Percentiles rank a stretch among this genome's conserved stretches.
These are phyloP conservation scores for Piper longum DNA, from an alignment of 164 flowering plant species.

Conservation along the genomic window DNA sequence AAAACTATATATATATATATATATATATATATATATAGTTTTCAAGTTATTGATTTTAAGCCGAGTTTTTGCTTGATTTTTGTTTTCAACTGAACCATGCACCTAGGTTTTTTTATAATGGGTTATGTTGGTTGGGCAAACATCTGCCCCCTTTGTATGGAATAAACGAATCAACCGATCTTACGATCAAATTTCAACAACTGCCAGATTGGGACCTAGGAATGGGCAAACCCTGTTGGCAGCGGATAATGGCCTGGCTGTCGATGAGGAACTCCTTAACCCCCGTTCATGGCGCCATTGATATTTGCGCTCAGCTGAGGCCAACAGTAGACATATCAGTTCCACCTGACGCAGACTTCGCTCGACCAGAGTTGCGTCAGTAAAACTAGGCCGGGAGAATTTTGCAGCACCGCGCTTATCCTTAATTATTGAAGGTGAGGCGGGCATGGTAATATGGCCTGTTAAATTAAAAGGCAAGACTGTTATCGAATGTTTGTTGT, in stretches of 20 bases:
- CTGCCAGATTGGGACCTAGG: slow-evolving; percentile 80
- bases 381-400: neutral
- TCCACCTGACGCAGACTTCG: slow-evolving; percentile 86
- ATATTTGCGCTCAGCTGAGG: slow-evolving; percentile 88
- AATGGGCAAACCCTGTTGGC: slow-evolving; percentile 97
- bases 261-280: slow-evolving; percentile 78
- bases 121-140: too few species aligned
- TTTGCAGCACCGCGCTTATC: neutral
- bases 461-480: too few species aligned
- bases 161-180: too few species aligned
- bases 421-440: neutral
- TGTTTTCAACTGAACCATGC: too few species aligned
- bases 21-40: too few species aligned
- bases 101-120: too few species aligned
- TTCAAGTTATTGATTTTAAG: too few species aligned
- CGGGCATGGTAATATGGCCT: neutral
- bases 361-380: slow-evolving; percentile 77
- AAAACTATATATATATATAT: too few species aligned
- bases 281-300: slow-evolving; percentile 79
- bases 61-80: too few species aligned
- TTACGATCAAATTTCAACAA: too few species aligned
- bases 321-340: slow-evolving; percentile 96
- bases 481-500: too few species aligned
- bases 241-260: slow-evolving; percentile 49
- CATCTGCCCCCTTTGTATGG: too few species aligned